A percentile compares a stretch with the other conserved stretches of the same genome.
Evolutionary conservation across 2,329 filamentous ascomycete genomes (phyloP).

Genomic region (Stemphylium beticola): DNA sequence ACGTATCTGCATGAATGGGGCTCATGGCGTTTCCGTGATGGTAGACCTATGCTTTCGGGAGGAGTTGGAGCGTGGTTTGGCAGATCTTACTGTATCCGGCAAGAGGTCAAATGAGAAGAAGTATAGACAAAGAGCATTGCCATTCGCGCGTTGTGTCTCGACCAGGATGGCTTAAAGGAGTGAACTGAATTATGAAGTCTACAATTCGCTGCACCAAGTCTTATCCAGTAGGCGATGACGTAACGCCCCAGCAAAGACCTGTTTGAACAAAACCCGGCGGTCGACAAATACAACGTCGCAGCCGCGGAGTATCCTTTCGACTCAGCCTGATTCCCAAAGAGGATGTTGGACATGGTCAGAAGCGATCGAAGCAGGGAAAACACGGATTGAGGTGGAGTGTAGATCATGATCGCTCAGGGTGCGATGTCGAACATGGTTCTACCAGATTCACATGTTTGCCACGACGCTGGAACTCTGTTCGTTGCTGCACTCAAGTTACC

Average conservation of each 20-base stretch:
- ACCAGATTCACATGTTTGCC: background rate
- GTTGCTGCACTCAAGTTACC: background rate
- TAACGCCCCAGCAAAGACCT: background rate
- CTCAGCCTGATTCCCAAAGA: background rate
- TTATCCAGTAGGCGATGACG: conserved; percentile 1
- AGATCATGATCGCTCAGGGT: conserved; percentile 10
- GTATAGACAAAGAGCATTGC: too few relatives aligned
- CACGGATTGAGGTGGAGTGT: conserved; percentile 5
- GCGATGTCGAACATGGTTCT: background rate
- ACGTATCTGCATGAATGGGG: too few relatives aligned
- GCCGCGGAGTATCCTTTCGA: background rate
- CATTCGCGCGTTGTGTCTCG: too few relatives aligned
- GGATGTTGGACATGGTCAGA: background rate
- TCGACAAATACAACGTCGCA: background rate
- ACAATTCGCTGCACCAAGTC: too few relatives aligned
- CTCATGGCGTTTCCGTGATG: background rate
- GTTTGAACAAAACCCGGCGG: background rate
- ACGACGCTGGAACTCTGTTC: background rate
- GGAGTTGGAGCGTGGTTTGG: too few relatives aligned
- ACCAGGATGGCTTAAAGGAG: background rate
- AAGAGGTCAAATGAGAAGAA: too few relatives aligned
- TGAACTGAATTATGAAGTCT: background rate
- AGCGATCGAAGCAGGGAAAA: conserved; percentile 17
- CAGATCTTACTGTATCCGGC: too few relatives aligned
- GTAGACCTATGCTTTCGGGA: background rate